phyloP scores from a whole-genome alignment of 1,139 yeast species.

The Debaryomycetaceae sp. region DNA sequence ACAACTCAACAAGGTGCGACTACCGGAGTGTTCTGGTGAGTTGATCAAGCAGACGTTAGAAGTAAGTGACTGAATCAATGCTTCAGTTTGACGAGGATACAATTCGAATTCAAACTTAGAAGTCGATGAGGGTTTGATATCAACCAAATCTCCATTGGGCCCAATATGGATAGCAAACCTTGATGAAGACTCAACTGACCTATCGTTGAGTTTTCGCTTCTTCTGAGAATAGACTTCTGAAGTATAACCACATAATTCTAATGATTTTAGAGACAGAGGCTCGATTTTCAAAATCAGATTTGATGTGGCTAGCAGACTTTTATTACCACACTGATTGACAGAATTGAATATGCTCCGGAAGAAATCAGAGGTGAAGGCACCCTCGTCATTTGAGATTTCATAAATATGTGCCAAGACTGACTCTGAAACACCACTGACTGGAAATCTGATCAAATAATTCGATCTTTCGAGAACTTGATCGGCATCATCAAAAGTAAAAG shows the following conservation, averaged over 20 bases:
- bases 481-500: background rate
- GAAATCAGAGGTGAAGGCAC: no score
- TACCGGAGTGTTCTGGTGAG: slow-evolving; percentile 8
- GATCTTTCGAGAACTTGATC: slow-evolving; percentile 5
- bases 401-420: no score
- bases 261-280: no score
- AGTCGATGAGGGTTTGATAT: background rate
- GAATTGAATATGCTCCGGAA: no score
- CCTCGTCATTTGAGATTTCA: no score
- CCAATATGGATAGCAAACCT: background rate
- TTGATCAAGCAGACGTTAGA: slow-evolving; percentile 9
- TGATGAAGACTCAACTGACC: background rate
- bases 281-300: no score
- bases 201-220: background rate
- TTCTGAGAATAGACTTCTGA: background rate
- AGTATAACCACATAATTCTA: no score
- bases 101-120: background rate
- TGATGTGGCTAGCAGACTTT: no score
- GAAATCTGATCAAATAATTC: slow-evolving; percentile 8
- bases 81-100: background rate
- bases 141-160: background rate
- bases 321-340: no score
- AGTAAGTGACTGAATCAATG: slow-evolving; percentile 3
- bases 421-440: background rate
- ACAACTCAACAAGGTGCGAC: slow-evolving; percentile 5